These are phyloP conservation scores for Rhodotorula sp. DNA, from an alignment of 1,284 basidiomycete species.

Conservation along the genomic window DNA sequence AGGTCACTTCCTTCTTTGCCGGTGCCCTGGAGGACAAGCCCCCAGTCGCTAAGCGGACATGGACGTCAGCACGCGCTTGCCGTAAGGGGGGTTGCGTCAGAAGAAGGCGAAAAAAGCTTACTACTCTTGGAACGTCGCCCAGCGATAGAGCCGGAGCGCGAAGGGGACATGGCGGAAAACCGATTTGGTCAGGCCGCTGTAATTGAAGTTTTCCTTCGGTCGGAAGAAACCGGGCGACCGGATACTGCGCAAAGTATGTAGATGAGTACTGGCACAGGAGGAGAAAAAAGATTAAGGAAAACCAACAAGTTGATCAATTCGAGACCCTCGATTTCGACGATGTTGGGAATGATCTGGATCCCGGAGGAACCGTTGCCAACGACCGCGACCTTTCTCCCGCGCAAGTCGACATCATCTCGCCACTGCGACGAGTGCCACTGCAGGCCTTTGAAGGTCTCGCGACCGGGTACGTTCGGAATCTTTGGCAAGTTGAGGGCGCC, in stretches of 20 bases:
- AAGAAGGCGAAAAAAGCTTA: not conserved
- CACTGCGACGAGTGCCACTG: slow-evolving; percentile 62
- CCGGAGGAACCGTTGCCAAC: slow-evolving; percentile 63
- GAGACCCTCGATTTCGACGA: slow-evolving; percentile 32
- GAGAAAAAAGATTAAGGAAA: too few relatives aligned
- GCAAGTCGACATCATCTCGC: slow-evolving; percentile 59
- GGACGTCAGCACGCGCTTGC: not conserved
- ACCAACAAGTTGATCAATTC: slow-evolving; percentile 54
- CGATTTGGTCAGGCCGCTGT: slow-evolving; percentile 51
- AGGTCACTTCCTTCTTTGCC: slow-evolving; percentile 13
- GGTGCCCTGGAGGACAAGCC: slow-evolving; percentile 12
- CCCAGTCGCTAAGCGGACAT: slow-evolving; percentile 6
- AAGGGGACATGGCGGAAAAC: slow-evolving; percentile 57
- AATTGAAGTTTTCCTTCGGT: slow-evolving; percentile 54
- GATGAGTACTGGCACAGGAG: not conserved
- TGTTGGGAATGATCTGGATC: slow-evolving; percentile 55
- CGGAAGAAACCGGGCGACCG: slow-evolving; percentile 46
- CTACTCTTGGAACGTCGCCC: slow-evolving; percentile 46
- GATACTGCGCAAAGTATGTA: slow-evolving; percentile 2
- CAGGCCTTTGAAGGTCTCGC: slow-evolving; percentile 57
- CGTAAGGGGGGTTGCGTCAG: not conserved
- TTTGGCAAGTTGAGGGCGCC: slow-evolving; percentile 55
- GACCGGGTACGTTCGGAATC: slow-evolving; percentile 54
- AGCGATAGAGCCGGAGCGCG: slow-evolving; percentile 56
- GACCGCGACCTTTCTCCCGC: slow-evolving; percentile 61